Evolutionary conservation across 768 basidiomycete genomes (phyloP).

Genomic region (Boletus tomentosulus): DNA sequence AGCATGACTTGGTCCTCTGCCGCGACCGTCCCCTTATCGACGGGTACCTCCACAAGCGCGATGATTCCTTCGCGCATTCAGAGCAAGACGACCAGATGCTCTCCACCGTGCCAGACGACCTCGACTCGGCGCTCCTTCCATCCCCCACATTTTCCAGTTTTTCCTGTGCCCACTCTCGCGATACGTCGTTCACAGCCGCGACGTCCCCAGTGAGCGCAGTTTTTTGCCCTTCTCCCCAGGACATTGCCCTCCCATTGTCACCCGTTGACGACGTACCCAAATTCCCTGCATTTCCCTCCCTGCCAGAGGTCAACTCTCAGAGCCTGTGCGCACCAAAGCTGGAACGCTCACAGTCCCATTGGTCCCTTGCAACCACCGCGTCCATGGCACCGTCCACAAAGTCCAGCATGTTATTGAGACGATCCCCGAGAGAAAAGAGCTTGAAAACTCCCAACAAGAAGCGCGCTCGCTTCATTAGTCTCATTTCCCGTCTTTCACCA

Average conservation of each 20-base stretch:
- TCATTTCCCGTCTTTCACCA: conserved; percentile 30
- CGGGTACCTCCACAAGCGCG: conserved; percentile 10
- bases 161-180: conserved; percentile 23
- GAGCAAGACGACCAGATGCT: conserved; percentile 20
- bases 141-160: conserved; percentile 29
- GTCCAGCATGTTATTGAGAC: conserved; percentile 1
- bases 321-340: conserved; percentile 6
- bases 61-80: conserved; percentile 9
- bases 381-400: conserved; percentile 22
- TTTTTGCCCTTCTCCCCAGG: conserved; percentile 20
- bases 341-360: conserved; percentile 18
- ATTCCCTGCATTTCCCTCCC: background rate
- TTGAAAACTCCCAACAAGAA: conserved; percentile 25
- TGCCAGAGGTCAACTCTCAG: background rate
- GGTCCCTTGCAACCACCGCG: conserved; percentile 32
- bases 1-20: conserved; percentile 23
- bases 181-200: conserved; percentile 23
- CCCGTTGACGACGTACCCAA: conserved; percentile 12
- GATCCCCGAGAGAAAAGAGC: conserved; percentile 17
- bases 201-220: conserved; percentile 19
- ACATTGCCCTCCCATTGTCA: conserved; percentile 25
- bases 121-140: conserved; percentile 21
- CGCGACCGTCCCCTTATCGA: conserved; percentile 13
- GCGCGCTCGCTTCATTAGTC: conserved; percentile 30
- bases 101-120: conserved; percentile 16